A percentile compares a stretch with the other conserved stretches of the same genome.
These are phyloP conservation scores for Paramecium sonneborni DNA, from an alignment of 73 alveolate genomes.

Conservation along the genomic window DNA sequence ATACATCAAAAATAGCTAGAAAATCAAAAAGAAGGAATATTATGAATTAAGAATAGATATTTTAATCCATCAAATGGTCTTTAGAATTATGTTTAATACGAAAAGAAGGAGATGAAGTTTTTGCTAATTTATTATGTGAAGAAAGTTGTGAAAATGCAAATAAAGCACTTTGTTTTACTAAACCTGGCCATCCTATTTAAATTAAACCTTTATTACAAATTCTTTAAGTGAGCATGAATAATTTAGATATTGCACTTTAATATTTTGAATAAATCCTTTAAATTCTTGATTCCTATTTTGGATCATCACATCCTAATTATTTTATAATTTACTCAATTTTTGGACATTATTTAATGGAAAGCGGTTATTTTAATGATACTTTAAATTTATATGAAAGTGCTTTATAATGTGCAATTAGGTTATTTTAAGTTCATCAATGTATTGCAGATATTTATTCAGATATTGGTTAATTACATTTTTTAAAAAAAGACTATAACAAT, in stretches of 20 bases:
- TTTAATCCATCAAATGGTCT: neutral
- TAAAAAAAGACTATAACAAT: neutral
- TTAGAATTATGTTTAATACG: neutral
- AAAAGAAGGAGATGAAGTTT: neutral
- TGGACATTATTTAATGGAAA: neutral
- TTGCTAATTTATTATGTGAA: neutral
- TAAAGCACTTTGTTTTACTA: neutral
- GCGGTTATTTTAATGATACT: constrained; percentile 6
- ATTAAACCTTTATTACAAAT: neutral
- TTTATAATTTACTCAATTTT: neutral
- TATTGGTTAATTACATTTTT: neutral
- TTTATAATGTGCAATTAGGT: neutral
- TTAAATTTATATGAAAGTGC: neutral
- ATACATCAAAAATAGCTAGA: neutral
- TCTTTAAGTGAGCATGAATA: neutral
- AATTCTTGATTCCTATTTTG: neutral
- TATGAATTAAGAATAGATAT: neutral
- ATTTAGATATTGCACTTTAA: neutral
- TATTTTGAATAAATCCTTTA: neutral
- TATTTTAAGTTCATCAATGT: neutral
- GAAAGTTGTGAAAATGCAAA: neutral
- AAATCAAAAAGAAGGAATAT: neutral
- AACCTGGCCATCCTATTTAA: neutral
- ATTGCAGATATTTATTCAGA: constrained; percentile 29
- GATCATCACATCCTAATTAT: neutral